Conservation (phyloP, 495 filamentous ascomycete genomes). For the Hyaloscypha hepaticicola region DNA sequence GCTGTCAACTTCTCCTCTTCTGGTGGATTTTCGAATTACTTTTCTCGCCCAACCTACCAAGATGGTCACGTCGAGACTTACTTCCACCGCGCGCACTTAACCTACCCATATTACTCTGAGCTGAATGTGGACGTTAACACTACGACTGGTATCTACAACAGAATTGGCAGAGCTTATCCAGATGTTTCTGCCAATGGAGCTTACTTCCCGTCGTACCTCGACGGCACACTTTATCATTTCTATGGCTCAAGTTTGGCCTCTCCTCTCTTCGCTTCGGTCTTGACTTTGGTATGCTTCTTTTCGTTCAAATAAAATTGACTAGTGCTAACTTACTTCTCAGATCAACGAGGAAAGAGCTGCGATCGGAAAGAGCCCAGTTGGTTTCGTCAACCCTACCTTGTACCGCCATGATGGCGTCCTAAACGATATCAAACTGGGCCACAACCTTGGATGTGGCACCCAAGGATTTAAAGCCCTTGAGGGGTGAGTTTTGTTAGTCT, state of each 20-base stretch:
- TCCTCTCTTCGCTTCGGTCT: slow-evolving; percentile 40
- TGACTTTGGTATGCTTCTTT: slow-evolving; percentile 34
- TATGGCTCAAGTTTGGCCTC: slow-evolving; percentile 41
- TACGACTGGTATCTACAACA: slow-evolving; percentile 39
- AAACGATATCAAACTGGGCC: slow-evolving; percentile 49
- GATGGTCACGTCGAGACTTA: slow-evolving; percentile 27
- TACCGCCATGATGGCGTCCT: slow-evolving; percentile 48
- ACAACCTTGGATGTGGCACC: slow-evolving; percentile 46
- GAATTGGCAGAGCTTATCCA: slow-evolving; percentile 37
- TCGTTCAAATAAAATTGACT: neutral
- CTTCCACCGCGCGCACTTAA: slow-evolving; percentile 35
- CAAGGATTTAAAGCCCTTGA: slow-evolving; percentile 48
- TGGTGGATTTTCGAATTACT: slow-evolving; percentile 50
- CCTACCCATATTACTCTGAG: slow-evolving; percentile 31
- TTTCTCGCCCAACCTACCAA: slow-evolving; percentile 42
- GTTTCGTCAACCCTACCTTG: slow-evolving; percentile 51
- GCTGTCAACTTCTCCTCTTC: slow-evolving; percentile 33
- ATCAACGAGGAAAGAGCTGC: slow-evolving; percentile 50
- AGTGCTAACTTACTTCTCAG: slow-evolving; percentile 41
- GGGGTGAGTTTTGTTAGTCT: slow-evolving; percentile 24
- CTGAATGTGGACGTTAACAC: slow-evolving; percentile 37
- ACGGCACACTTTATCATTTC: slow-evolving; percentile 28
- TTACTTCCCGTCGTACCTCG: slow-evolving; percentile 30
- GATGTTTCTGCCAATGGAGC: slow-evolving; percentile 37
- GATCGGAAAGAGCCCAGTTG: slow-evolving; percentile 47